Conservation (phyloP, 2,329 filamentous ascomycete genomes). For the Grosmannia clavigera region DNA sequence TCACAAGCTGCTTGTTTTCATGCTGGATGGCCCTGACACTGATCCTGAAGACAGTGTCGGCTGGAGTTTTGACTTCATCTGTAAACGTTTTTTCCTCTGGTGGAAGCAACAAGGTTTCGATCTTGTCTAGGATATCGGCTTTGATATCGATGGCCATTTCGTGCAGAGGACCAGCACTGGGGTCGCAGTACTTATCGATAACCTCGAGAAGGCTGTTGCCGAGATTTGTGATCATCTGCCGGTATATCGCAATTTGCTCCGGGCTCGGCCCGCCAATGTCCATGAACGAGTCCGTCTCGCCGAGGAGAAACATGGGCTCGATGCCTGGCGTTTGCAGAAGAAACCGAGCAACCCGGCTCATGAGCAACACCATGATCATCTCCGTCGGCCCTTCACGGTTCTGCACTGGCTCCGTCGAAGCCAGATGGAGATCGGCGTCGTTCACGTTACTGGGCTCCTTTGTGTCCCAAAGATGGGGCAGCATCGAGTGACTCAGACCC, state of each 20-base stretch:
- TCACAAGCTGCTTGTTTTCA: constrained; percentile 29
- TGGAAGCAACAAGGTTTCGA: constrained; percentile 34
- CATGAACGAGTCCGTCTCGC: constrained; percentile 23
- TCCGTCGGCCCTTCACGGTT: constrained; percentile 45
- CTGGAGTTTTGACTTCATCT: constrained; percentile 33
- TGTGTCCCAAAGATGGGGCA: constrained; percentile 43
- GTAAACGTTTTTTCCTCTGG: constrained; percentile 34
- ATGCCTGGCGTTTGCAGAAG: constrained; percentile 35
- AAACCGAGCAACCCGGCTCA: constrained; percentile 37
- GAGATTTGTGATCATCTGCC: constrained; percentile 27
- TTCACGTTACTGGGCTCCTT: constrained; percentile 44
- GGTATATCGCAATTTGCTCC: constrained; percentile 29
- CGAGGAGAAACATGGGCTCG: constrained; percentile 36
- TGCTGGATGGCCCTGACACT: constrained; percentile 36
- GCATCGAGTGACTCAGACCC: constrained; percentile 39
- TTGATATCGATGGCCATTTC: constrained; percentile 35
- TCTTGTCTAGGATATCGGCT: constrained; percentile 34
- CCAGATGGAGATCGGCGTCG: constrained; percentile 44
- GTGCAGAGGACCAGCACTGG: constrained; percentile 39
- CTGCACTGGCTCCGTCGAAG: constrained; percentile 36
- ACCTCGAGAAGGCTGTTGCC: constrained; percentile 30
- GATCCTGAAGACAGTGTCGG: constrained; percentile 44
- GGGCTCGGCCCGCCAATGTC: constrained; percentile 14
- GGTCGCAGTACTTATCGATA: constrained; percentile 37
- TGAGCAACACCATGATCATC: constrained; percentile 44